Conservation (phyloP, 257 asterid species). For the Nicotiana benthamiana region DNA sequence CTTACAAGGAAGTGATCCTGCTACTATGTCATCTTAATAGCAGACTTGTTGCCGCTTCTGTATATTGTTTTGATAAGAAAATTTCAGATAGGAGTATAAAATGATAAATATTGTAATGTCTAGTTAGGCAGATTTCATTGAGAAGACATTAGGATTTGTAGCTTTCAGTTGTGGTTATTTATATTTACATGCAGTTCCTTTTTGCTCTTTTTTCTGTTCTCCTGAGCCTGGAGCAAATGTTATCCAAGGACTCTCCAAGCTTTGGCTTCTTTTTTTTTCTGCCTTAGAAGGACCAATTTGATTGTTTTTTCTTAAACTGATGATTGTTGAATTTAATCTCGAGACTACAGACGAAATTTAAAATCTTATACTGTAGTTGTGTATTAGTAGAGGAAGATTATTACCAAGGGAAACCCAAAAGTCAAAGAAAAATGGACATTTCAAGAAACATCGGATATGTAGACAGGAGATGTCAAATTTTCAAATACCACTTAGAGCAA, state of each 20-base stretch:
- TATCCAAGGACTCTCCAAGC: neutral
- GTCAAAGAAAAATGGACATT: neutral
- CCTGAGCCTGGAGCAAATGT: neutral
- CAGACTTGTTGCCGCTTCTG: constrained; percentile 28
- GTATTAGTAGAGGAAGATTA: neutral
- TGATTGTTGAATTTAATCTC: neutral
- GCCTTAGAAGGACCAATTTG: neutral
- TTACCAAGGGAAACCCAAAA: no score
- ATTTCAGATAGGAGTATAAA: constrained; percentile 20
- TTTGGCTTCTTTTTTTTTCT: neutral
- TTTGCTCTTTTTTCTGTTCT: neutral
- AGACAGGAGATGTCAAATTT: no score
- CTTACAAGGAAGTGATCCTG: constrained; percentile 22
- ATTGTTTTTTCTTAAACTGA: neutral
- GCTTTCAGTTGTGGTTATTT: neutral
- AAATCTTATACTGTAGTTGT: neutral
- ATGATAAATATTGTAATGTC: constrained; percentile 19
- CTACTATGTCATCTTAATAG: constrained; percentile 23
- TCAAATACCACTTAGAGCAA: no score
- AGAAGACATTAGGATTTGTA: constrained; percentile 4
- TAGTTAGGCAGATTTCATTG: constrained; percentile 24
- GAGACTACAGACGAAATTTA: neutral
- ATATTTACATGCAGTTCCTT: neutral
- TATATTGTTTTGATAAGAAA: constrained; percentile 50
- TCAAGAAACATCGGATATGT: neutral